Percentiles rank a stretch among this genome's conserved stretches.
Evolutionary conservation across 106 monocot genomes (phyloP).

Genomic region (Acorus calamus): DNA sequence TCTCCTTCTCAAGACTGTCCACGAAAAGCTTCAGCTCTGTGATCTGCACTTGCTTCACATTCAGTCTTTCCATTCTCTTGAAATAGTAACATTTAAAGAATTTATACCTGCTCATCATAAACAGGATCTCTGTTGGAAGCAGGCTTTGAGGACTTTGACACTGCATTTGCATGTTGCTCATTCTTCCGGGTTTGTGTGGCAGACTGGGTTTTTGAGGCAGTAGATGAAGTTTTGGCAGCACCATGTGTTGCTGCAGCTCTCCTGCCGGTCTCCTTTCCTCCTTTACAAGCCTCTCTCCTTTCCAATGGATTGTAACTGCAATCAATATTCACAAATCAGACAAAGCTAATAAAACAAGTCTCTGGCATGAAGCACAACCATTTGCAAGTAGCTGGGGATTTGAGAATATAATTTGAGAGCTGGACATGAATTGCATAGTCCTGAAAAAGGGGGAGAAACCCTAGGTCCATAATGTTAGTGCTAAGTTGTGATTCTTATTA

Average conservation of each 20-base stretch:
- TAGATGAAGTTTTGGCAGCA: slow-evolving; percentile 48
- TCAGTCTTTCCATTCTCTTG: neutral
- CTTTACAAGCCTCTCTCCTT: slow-evolving; percentile 77
- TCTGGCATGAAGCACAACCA: too few species aligned
- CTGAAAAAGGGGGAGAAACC: too few species aligned
- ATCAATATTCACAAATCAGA: neutral
- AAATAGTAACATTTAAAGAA: neutral
- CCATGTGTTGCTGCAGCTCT: slow-evolving; percentile 31
- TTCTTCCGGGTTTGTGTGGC: slow-evolving; percentile 33
- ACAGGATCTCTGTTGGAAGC: slow-evolving; percentile 25
- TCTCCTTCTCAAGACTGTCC: slow-evolving; percentile 92
- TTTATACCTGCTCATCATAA: slow-evolving; percentile 55
- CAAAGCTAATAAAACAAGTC: too few species aligned
- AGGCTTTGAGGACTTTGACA: slow-evolving; percentile 29
- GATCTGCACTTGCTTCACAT: slow-evolving; percentile 43
- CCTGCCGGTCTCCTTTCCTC: slow-evolving; percentile 67
- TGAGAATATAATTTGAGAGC: too few species aligned
- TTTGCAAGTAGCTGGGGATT: too few species aligned
- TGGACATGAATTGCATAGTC: too few species aligned
- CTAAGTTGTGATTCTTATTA: too few species aligned
- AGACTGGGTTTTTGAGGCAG: slow-evolving; percentile 28
- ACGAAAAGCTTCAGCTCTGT: slow-evolving; percentile 81
- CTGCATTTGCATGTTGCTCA: slow-evolving; percentile 26
- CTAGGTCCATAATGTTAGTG: too few species aligned
- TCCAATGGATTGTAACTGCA: slow-evolving; percentile 82